phyloP scores from a whole-genome alignment of 495 filamentous ascomycete species.

The Amniculicola lignicola region DNA sequence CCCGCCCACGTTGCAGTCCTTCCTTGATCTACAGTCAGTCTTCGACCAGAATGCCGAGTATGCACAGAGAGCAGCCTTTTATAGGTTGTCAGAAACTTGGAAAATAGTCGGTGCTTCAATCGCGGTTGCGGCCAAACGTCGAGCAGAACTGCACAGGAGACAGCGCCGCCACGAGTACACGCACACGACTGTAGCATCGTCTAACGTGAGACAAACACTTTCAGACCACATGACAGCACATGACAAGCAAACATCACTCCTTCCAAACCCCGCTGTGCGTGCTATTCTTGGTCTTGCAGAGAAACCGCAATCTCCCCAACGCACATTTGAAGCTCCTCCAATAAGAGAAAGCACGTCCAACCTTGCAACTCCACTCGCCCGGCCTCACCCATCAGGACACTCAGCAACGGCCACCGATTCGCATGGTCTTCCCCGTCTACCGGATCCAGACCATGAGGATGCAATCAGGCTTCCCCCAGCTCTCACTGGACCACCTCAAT shows the following conservation, averaged over 20 bases:
- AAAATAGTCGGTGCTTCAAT: conserved; percentile 32
- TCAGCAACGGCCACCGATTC: neutral
- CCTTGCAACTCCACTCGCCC: conserved; percentile 72
- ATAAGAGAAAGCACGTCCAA: conserved; percentile 61
- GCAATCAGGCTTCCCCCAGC: conserved; percentile 36
- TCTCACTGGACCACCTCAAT: conserved; percentile 22
- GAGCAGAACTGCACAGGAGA: conserved; percentile 26
- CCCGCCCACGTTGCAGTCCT: conserved; percentile 29
- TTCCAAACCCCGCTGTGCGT: conserved; percentile 20
- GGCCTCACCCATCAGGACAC: conserved; percentile 60
- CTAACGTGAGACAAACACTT: neutral
- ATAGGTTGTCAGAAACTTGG: conserved; percentile 40
- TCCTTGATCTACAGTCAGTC: conserved; percentile 20
- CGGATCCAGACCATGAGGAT: conserved; percentile 36
- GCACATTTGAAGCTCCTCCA: conserved; percentile 30
- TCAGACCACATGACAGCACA: conserved; percentile 9
- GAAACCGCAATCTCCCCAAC: conserved; percentile 21
- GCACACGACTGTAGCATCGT: conserved; percentile 1
- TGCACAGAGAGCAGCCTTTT: conserved; percentile 34
- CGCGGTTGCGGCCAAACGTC: conserved; percentile 21
- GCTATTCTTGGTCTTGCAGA: conserved; percentile 17
- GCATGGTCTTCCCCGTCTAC: conserved; percentile 20
- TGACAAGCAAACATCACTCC: conserved; percentile 7
- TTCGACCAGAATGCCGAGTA: conserved; percentile 39
- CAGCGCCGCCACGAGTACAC: conserved; percentile 5